Conservation (phyloP, 345 rosid species). For the Gossypium ekmanianum region DNA sequence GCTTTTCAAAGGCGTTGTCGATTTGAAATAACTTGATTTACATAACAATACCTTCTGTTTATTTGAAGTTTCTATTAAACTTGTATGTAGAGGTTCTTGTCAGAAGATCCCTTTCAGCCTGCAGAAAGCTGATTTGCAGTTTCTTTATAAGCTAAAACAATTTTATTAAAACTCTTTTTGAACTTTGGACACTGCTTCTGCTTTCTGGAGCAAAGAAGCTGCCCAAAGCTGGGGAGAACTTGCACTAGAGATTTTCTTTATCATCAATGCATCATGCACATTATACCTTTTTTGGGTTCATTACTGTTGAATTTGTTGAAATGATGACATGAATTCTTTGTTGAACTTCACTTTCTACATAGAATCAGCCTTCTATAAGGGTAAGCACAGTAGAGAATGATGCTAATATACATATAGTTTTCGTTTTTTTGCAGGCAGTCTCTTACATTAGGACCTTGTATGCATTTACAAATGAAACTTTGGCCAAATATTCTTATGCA, state of each 20-base stretch:
- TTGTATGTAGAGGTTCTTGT: not conserved
- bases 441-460: conserved; percentile 82
- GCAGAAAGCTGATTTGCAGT: not conserved
- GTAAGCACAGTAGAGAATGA: not conserved
- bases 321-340: not conserved
- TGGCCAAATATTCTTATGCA: conserved; percentile 96
- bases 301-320: not conserved
- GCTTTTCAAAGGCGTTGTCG: not conserved
- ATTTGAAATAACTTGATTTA: not conserved
- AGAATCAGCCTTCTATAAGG: not conserved
- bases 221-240: not conserved
- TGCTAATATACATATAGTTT: conserved; percentile 19
- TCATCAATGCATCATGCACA: not conserved
- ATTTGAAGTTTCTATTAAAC: not conserved
- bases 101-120: not conserved
- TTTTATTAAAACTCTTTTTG: not conserved
- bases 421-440: conserved; percentile 67
- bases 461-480: conserved; percentile 97
- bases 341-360: not conserved
- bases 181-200: not conserved
- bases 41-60: not conserved
- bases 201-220: conserved; percentile 5
- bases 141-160: not conserved
- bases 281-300: not conserved
- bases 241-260: not conserved